Evolutionary conservation across 805 yeast genomes (phyloP).

Genomic region (Yamadazyma scolyti): DNA sequence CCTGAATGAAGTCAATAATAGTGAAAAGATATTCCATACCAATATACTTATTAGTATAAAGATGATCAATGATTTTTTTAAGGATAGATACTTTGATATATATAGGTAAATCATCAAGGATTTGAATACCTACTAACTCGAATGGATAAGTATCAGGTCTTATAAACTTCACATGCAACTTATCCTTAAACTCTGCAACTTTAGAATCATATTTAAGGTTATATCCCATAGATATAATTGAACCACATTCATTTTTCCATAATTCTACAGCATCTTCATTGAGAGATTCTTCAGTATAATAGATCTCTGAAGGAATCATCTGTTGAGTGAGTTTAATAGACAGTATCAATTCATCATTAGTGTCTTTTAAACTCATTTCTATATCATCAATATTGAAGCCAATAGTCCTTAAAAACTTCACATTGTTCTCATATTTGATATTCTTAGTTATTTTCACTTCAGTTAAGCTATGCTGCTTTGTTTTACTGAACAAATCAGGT

Average conservation of each 20-base stretch:
- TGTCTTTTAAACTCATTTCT: conserved; percentile 38
- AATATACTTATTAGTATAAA: conserved; percentile 40
- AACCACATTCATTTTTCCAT: conserved; percentile 10
- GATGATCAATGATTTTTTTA: conserved; percentile 41
- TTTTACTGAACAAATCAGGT: conserved; percentile 60
- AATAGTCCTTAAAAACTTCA: conserved; percentile 55
- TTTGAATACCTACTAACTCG: conserved; percentile 65
- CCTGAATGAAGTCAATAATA: conserved; percentile 76
- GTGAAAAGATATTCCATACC: conserved; percentile 72
- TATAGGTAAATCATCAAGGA: conserved; percentile 56
- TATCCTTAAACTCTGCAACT: background rate
- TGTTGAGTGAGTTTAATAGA: conserved; percentile 42
- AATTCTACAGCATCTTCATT: conserved; percentile 10
- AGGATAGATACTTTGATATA: conserved; percentile 63
- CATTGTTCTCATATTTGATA: conserved; percentile 51
- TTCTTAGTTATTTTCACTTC: conserved; percentile 55
- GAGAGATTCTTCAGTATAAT: conserved; percentile 12
- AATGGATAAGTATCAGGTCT: conserved; percentile 52
- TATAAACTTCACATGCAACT: conserved; percentile 9
- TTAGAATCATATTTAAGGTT: conserved; percentile 4
- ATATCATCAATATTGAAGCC: conserved; percentile 73
- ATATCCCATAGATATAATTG: conserved; percentile 9
- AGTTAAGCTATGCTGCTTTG: conserved; percentile 54
- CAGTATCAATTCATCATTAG: conserved; percentile 52
- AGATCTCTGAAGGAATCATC: conserved; percentile 14